These are phyloP conservation scores for Aspergillus jensenii DNA, from an alignment of 2,329 filamentous ascomycete genomes.

Conservation along the genomic window DNA sequence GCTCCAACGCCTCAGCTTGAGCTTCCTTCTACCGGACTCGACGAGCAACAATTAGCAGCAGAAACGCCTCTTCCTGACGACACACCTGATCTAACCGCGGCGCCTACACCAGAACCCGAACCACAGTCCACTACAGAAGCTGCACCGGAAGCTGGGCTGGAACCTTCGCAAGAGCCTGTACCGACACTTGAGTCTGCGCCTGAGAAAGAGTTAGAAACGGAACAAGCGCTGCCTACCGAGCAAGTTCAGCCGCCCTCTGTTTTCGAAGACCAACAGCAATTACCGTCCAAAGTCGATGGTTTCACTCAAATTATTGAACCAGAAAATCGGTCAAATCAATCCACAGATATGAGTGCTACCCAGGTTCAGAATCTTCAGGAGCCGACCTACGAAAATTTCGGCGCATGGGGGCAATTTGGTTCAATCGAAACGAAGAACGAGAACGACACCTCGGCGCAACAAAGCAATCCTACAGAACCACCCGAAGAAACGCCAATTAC, in stretches of 20 bases:
- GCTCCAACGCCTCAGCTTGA: slow-evolving; percentile 25
- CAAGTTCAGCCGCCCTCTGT: slow-evolving; percentile 15
- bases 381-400: slow-evolving; percentile 14
- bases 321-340: slow-evolving; percentile 16
- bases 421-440: slow-evolving; percentile 10
- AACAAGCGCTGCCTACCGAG: slow-evolving; percentile 20
- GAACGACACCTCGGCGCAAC: slow-evolving; percentile 5
- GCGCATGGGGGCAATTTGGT: slow-evolving; percentile 11
- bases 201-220: slow-evolving; percentile 15
- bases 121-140: slow-evolving; percentile 3
- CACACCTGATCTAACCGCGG: slow-evolving; percentile 2
- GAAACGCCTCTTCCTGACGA: slow-evolving; percentile 11
- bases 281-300: slow-evolving; percentile 13
- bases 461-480: slow-evolving; percentile 11
- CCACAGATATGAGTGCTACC: slow-evolving; percentile 20
- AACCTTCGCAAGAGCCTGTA: slow-evolving; percentile 4
- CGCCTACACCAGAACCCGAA: slow-evolving; percentile 4
- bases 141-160: slow-evolving; percentile 1
- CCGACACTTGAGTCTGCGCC: slow-evolving; percentile 10
- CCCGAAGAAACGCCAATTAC: slow-evolving; percentile 21
- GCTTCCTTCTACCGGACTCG: slow-evolving; percentile 23
- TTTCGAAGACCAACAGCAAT: slow-evolving; percentile 11
- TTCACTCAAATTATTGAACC: slow-evolving; percentile 13
- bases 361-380: slow-evolving; percentile 14
- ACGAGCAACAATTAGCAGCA: slow-evolving; percentile 16